Percentiles rank a stretch among this genome's conserved stretches.
Conservation (phyloP, 495 filamentous ascomycete genomes). For the Xylaria cubensis region DNA sequence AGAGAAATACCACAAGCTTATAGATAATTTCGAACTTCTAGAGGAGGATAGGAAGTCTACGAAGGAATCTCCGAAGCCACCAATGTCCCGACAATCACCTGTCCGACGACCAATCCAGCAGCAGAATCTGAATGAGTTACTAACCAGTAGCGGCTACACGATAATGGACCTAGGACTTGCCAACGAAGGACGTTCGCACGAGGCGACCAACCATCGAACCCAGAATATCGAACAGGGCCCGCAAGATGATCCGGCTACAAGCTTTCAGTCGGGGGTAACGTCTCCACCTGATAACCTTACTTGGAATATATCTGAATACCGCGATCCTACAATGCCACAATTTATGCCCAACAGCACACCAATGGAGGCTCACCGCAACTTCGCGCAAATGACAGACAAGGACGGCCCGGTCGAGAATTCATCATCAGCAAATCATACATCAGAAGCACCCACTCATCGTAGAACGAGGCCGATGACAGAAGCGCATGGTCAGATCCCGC, state of each 20-base stretch:
- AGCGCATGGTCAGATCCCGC: conserved; percentile 32
- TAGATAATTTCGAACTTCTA: conserved; percentile 56
- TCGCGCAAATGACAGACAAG: conserved; percentile 27
- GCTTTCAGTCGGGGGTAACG: background rate
- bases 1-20: conserved; percentile 55
- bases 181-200: conserved; percentile 30
- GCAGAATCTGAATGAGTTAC: conserved; percentile 55
- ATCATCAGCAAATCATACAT: conserved; percentile 45
- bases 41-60: conserved; percentile 40
- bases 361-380: conserved; percentile 25
- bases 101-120: conserved; percentile 36
- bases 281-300: background rate
- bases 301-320: conserved; percentile 16
- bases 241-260: background rate
- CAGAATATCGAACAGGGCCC: background rate
- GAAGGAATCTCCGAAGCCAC: conserved; percentile 28
- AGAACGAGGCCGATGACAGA: conserved; percentile 7
- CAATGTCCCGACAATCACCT: conserved; percentile 24
- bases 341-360: conserved; percentile 61
- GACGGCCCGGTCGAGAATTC: conserved; percentile 41
- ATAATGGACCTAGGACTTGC: conserved; percentile 38
- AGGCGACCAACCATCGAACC: background rate
- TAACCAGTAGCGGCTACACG: conserved; percentile 58
- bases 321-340: conserved; percentile 76
- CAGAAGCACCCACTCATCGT: background rate